These are phyloP conservation scores for Tephrocybe sp. DNA, from an alignment of 768 basidiomycete species.

Conservation along the genomic window DNA sequence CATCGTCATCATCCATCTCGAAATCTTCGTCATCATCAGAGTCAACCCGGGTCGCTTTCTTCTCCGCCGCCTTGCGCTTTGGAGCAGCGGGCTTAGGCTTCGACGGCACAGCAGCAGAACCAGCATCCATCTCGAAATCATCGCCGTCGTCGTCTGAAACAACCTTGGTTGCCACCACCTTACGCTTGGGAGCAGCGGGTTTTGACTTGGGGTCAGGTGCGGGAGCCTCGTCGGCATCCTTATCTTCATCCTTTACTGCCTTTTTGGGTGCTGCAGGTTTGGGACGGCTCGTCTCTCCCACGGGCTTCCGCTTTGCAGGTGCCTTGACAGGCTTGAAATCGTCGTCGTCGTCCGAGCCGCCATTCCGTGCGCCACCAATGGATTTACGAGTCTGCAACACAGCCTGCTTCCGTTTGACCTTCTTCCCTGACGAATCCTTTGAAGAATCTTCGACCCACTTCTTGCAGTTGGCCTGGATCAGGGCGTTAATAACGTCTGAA, in stretches of 20 bases:
- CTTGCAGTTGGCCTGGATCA: constrained; percentile 39
- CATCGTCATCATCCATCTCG: too few relatives aligned
- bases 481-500: not conserved
- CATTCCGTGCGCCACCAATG: constrained; percentile 32
- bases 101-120: too few relatives aligned
- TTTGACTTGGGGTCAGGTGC: constrained; percentile 5
- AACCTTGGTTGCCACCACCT: constrained; percentile 18
- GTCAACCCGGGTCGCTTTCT: constrained; percentile 19
- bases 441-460: constrained; percentile 44
- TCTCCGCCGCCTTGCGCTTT: constrained; percentile 23
- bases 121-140: constrained; percentile 13
- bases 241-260: constrained; percentile 23
- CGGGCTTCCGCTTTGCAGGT: constrained; percentile 40
- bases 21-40: constrained; percentile 19
- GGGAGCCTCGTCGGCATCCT: constrained; percentile 21
- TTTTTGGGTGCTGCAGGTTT: constrained; percentile 29
- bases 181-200: constrained; percentile 17
- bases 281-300: constrained; percentile 24
- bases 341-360: constrained; percentile 41
- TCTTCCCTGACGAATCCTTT: constrained; percentile 46
- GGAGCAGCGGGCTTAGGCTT: constrained; percentile 12
- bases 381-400: constrained; percentile 50
- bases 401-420: constrained; percentile 47
- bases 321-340: constrained; percentile 52
- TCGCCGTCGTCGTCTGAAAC: constrained; percentile 22